phyloP scores from a whole-genome alignment of 208 protist genomes.

The Blastocrithidia nonstop region DNA sequence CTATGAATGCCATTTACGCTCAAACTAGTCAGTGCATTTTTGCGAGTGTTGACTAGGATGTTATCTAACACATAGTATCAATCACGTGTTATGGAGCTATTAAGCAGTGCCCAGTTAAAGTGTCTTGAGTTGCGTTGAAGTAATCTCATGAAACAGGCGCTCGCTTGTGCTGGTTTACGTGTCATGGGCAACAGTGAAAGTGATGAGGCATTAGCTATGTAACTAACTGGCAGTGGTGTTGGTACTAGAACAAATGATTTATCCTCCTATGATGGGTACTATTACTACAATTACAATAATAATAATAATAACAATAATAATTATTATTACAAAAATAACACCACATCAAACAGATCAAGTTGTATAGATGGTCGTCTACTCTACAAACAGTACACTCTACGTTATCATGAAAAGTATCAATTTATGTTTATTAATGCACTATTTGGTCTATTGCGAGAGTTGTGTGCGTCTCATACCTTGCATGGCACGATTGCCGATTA shows the following conservation, averaged over 20 bases:
- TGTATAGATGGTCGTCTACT: slow-evolving; percentile 9
- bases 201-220: too few species aligned
- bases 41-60: slow-evolving; percentile 79
- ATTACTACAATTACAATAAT: not conserved
- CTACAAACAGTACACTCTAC: slow-evolving; percentile 40
- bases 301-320: not conserved
- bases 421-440: slow-evolving; percentile 45
- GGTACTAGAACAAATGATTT: too few species aligned
- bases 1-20: slow-evolving; percentile 69
- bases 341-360: not conserved
- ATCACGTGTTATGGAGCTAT: slow-evolving; percentile 42
- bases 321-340: not conserved
- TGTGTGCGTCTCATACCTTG: slow-evolving; percentile 34
- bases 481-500: slow-evolving; percentile 21
- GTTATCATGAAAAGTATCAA: slow-evolving; percentile 39
- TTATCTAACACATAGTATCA: slow-evolving; percentile 62
- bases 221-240: too few species aligned
- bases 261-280: not conserved
- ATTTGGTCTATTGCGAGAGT: slow-evolving; percentile 63
- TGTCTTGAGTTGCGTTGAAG: slow-evolving; percentile 63
- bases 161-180: slow-evolving; percentile 53
- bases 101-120: slow-evolving; percentile 47
- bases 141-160: slow-evolving; percentile 47
- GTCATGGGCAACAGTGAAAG: too few species aligned
- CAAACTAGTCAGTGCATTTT: slow-evolving; percentile 45